Conservation (phyloP, 441 rosid genomes). For the Capsella rubella region DNA sequence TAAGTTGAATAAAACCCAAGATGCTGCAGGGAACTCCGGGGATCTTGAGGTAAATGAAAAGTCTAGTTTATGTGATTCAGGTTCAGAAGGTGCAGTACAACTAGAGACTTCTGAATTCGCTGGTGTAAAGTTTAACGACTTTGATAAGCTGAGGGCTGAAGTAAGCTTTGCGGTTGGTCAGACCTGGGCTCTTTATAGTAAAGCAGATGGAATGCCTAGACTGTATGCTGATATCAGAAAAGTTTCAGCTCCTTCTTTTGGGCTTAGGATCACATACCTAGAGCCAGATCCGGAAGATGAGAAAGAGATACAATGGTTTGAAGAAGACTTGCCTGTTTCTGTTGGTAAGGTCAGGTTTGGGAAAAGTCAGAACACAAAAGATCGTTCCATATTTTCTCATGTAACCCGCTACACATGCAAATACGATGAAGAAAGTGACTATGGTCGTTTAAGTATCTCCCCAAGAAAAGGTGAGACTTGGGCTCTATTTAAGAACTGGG, state of each 20-base stretch:
- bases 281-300: slow-evolving; percentile 50
- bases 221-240: slow-evolving; percentile 53
- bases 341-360: slow-evolving; percentile 65
- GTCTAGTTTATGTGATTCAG: slow-evolving; percentile 42
- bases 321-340: slow-evolving; percentile 44
- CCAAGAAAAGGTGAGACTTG: slow-evolving; percentile 78
- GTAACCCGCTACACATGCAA: slow-evolving; percentile 28
- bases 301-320: slow-evolving; percentile 31
- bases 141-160: slow-evolving; percentile 43
- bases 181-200: slow-evolving; percentile 61
- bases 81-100: slow-evolving; percentile 27
- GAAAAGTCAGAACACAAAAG: slow-evolving; percentile 40
- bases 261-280: slow-evolving; percentile 52
- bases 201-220: slow-evolving; percentile 61
- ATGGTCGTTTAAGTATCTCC: slow-evolving; percentile 39
- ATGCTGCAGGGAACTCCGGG: slow-evolving; percentile 27
- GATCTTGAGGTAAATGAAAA: neutral
- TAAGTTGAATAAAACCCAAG: slow-evolving; percentile 35
- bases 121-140: slow-evolving; percentile 55
- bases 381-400: slow-evolving; percentile 66
- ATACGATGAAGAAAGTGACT: slow-evolving; percentile 14
- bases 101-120: slow-evolving; percentile 40
- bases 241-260: slow-evolving; percentile 47
- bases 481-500: slow-evolving; percentile 85
- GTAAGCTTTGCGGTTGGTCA: slow-evolving; percentile 49